Percentiles rank a stretch among this genome's conserved stretches.
Evolutionary conservation across 164 flowering plant genomes (phyloP).

Genomic region (Annona squamosa): DNA sequence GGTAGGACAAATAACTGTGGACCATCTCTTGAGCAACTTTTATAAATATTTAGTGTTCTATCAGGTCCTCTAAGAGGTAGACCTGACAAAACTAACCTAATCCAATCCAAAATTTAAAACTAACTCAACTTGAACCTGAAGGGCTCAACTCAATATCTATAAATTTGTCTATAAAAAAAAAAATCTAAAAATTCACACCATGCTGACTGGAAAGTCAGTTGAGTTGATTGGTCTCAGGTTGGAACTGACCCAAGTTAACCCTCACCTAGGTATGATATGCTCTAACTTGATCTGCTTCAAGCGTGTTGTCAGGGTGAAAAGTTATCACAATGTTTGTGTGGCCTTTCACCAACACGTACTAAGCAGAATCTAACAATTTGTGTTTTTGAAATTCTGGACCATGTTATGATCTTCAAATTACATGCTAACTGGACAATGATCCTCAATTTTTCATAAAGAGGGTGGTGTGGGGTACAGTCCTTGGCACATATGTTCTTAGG

Average conservation of each 20-base stretch:
- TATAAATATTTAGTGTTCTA: too few relatives aligned
- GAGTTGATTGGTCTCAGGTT: background rate
- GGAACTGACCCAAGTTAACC: background rate
- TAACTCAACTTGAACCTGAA: background rate
- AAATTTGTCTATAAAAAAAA: too few relatives aligned
- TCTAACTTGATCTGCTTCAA: background rate
- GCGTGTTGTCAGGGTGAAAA: background rate
- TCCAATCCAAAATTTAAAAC: background rate
- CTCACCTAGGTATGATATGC: too few relatives aligned
- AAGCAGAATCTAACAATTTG: background rate
- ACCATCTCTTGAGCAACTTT: too few relatives aligned
- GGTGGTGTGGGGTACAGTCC: background rate
- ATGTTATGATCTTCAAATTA: background rate
- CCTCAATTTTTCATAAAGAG: background rate
- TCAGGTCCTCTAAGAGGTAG: background rate
- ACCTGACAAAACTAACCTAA: background rate
- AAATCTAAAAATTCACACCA: too few relatives aligned
- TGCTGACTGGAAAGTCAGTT: too few relatives aligned
- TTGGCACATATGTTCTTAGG: background rate
- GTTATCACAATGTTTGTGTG: background rate
- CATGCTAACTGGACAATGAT: background rate
- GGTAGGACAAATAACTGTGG: too few relatives aligned
- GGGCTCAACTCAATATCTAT: too few relatives aligned
- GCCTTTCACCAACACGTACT: background rate
- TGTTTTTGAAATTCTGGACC: background rate